Conservation (phyloP, 148 eudicot species). For the Euryodendron excelsum region DNA sequence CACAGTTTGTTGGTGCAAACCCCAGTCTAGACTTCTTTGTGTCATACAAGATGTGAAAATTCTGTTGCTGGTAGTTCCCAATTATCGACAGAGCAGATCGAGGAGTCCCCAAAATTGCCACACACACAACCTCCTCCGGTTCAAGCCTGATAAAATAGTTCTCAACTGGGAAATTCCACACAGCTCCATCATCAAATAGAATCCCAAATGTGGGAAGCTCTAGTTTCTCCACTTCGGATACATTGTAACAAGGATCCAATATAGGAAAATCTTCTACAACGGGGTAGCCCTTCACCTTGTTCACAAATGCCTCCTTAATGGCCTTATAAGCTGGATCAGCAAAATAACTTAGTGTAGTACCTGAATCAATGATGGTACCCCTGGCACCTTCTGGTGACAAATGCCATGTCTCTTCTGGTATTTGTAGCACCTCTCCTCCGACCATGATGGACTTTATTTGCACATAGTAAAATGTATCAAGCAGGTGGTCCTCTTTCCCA, state of each 20-base stretch:
- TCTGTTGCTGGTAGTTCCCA: conserved; percentile 96
- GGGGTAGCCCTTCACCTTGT: conserved; percentile 49
- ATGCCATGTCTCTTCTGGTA: conserved; percentile 72
- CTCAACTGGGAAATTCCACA: conserved; percentile 79
- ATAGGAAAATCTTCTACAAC: conserved; percentile 61
- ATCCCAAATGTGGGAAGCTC: conserved; percentile 71
- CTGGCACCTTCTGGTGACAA: conserved; percentile 57
- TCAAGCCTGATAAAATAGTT: conserved; percentile 83
- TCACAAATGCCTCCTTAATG: conserved; percentile 64
- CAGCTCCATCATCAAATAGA: conserved; percentile 70
- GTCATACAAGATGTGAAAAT: conserved; percentile 83
- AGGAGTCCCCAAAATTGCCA: conserved; percentile 72
- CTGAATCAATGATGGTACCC: conserved; percentile 91
- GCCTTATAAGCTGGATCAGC: conserved; percentile 65
- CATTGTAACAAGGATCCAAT: conserved; percentile 81
- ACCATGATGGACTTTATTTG: conserved; percentile 57
- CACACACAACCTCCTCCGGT: conserved; percentile 61
- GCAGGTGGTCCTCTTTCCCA: conserved; percentile 55
- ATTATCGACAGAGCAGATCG: conserved; percentile 69
- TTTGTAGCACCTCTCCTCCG: conserved; percentile 57
- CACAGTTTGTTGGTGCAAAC: conserved; percentile 77
- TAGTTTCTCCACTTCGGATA: conserved; percentile 46
- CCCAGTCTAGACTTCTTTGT: conserved; percentile 83
- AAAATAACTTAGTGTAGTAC: conserved; percentile 84
- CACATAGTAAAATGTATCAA: conserved; percentile 79